These are phyloP conservation scores for Rhodotorula sp. DNA, from an alignment of 1,284 basidiomycete species.

Conservation along the genomic window DNA sequence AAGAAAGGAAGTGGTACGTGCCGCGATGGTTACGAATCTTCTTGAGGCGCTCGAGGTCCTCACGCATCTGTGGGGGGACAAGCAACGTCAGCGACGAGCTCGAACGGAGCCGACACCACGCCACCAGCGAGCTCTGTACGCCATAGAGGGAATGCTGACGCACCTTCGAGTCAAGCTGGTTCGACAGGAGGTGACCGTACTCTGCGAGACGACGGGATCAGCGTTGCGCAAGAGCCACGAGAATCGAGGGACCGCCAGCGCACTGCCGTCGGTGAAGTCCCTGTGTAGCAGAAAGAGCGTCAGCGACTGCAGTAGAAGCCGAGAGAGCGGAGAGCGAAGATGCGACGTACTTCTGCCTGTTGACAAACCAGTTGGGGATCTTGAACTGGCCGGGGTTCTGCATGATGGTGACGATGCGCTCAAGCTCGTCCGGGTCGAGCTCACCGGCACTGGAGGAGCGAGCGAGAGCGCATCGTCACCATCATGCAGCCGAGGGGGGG, in stretches of 20 bases:
- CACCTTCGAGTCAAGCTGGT: conserved; percentile 96
- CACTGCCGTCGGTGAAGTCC: conserved; percentile 90
- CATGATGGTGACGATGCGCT: conserved; percentile 98
- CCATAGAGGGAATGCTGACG: background rate
- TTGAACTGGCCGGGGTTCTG: conserved; percentile 99
- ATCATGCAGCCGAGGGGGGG: too few species aligned
- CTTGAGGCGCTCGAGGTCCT: conserved; percentile 97
- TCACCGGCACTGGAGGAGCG: conserved; percentile 72
- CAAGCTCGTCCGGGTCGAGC: conserved; percentile 94
- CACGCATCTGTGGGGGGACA: conserved; percentile 60
- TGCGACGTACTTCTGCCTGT: conserved; percentile 68
- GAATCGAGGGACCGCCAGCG: too few species aligned
- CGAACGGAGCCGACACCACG: too few species aligned
- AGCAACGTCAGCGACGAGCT: background rate
- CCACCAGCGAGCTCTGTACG: too few species aligned
- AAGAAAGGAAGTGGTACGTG: too few species aligned
- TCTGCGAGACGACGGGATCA: conserved; percentile 48
- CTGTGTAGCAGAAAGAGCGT: background rate
- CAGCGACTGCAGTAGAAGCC: background rate
- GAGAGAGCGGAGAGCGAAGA: background rate
- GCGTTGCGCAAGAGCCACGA: too few species aligned
- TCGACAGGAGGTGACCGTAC: conserved; percentile 90
- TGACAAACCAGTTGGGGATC: conserved; percentile 98
- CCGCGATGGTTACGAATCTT: conserved; percentile 95
- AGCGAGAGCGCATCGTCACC: background rate